A percentile compares a stretch with the other conserved stretches of the same genome.
Conservation (phyloP, 345 rosid genomes). For the Balakata baccata region DNA sequence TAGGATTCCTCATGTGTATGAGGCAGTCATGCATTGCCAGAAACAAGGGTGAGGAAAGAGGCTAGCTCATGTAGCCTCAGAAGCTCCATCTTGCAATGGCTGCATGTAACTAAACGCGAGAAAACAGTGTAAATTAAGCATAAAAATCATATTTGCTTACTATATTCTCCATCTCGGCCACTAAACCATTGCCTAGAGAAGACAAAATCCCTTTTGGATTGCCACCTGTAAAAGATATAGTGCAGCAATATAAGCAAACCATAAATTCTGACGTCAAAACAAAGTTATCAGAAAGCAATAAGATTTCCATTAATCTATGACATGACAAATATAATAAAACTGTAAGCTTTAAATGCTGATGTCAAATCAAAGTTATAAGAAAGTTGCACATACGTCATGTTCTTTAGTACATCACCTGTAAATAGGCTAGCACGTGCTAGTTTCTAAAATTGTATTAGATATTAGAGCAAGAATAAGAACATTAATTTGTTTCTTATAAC, state of each 20-base stretch:
- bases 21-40: neutral
- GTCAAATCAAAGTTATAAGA: neutral
- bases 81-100: neutral
- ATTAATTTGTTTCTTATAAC: neutral
- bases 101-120: conserved; percentile 5
- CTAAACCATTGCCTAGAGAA: conserved; percentile 97
- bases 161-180: conserved; percentile 94
- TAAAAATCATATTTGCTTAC: conserved; percentile 46
- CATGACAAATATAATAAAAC: neutral
- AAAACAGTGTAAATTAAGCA: conserved; percentile 11
- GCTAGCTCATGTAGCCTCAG: neutral
- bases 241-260: conserved; percentile 14
- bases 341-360: neutral
- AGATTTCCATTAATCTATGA: neutral
- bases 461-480: neutral
- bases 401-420: neutral
- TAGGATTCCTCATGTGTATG: neutral
- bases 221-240: conserved; percentile 65
- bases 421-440: neutral
- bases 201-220: conserved; percentile 82
- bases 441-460: neutral
- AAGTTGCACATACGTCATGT: neutral
- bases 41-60: neutral
- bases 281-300: too few species aligned
- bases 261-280: too few species aligned